phyloP scores from a whole-genome alignment of 225 moss, liverwort and hornwort genomes.

The Polytrichum commune region DNA sequence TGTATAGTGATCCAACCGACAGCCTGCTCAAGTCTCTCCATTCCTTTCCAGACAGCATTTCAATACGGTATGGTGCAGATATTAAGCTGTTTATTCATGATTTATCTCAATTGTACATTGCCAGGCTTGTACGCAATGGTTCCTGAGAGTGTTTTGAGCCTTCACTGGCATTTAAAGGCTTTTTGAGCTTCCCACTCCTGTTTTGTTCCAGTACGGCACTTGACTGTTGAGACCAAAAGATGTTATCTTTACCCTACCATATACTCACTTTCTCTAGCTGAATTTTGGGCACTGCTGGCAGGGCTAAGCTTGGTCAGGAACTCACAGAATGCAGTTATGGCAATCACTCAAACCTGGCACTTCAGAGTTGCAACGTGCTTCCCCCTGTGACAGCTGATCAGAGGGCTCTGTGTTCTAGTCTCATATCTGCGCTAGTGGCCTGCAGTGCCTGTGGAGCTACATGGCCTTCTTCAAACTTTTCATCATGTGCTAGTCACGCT shows the following conservation, averaged over 20 bases:
- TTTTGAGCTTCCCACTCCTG: too few relatives aligned
- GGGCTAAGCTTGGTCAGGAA: conserved; percentile 77
- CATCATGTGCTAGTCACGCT: conserved; percentile 20
- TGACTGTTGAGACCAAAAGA: too few relatives aligned
- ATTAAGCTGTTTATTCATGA: conserved; percentile 7
- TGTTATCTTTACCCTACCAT: too few relatives aligned
- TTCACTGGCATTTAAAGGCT: too few relatives aligned
- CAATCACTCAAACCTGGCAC: conserved; percentile 48
- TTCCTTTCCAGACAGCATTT: conserved; percentile 77
- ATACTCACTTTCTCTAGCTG: too few relatives aligned
- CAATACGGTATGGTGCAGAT: conserved; percentile 50
- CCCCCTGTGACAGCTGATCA: conserved; percentile 38
- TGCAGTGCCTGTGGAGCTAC: conserved; percentile 6
- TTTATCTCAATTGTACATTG: conserved; percentile 1
- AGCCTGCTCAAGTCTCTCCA: conserved; percentile 75
- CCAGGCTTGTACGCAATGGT: not conserved
- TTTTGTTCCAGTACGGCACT: too few relatives aligned
- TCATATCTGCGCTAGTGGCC: conserved; percentile 55
- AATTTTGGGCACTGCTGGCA: conserved; percentile 19
- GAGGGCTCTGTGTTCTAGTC: conserved; percentile 49
- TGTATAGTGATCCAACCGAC: conserved; percentile 29
- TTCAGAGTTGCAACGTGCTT: conserved; percentile 65
- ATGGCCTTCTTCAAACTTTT: not conserved
- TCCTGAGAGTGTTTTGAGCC: conserved; percentile 9
- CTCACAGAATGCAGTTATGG: conserved; percentile 66